Evolutionary conservation across 345 rosid species (phyloP).

Genomic region (Triadica sebifera): DNA sequence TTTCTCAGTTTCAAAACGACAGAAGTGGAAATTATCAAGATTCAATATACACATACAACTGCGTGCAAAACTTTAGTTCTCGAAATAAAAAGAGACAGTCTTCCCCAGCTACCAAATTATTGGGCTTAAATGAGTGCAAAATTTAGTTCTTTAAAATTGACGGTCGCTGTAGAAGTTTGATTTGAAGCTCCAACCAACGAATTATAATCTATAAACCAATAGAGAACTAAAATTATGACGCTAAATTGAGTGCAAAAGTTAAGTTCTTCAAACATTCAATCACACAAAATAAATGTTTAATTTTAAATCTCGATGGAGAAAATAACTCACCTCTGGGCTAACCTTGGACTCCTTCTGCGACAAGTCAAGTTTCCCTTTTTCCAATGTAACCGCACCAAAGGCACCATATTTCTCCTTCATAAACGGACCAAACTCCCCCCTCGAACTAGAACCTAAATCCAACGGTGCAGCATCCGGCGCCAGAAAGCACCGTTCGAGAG

Average conservation of each 20-base stretch:
- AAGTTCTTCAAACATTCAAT: not conserved
- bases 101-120: too few relatives aligned
- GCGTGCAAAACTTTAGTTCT: not conserved
- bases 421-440: slow-evolving; percentile 49
- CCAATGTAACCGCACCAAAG: slow-evolving; percentile 76
- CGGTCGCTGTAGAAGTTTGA: too few relatives aligned
- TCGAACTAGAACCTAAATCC: slow-evolving; percentile 29
- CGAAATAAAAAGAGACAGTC: not conserved
- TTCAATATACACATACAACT: not conserved
- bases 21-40: not conserved
- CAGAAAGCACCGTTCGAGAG: slow-evolving; percentile 62
- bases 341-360: slow-evolving; percentile 55
- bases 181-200: not conserved
- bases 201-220: not conserved
- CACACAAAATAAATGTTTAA: not conserved
- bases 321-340: slow-evolving; percentile 67
- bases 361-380: slow-evolving; percentile 80
- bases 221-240: too few relatives aligned
- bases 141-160: too few relatives aligned
- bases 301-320: not conserved
- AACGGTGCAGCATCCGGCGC: slow-evolving; percentile 29
- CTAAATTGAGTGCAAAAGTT: not conserved
- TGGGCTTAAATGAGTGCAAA: too few relatives aligned
- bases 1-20: too few relatives aligned
- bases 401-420: slow-evolving; percentile 78